Evolutionary conservation across 2,329 filamentous ascomycete species (phyloP), one percentile per base, ranked within the genome.

Genomic region (Sporothrix inflata): DNA sequence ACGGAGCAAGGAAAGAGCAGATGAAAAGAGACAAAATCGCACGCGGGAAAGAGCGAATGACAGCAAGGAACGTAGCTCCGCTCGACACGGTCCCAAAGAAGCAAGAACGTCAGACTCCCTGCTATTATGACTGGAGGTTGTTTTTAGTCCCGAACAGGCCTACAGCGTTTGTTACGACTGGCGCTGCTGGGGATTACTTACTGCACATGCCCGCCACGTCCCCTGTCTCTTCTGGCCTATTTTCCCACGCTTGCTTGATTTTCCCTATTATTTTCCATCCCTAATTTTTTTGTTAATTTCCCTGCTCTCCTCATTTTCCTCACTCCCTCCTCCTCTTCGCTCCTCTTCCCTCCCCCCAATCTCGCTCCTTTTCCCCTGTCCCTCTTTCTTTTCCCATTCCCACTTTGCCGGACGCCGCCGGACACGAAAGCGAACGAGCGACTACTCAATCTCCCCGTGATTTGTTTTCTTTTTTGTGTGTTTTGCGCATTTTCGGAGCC

Each of bases 271-370:
- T 53, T 70, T 67, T 66, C 19, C 5, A 30, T 6, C 21, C 47
- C 21, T 49, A 27, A 6, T 40, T 70, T 66, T 70, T 21, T 16
- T 27, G 61, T 73, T 67, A 73, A 70, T 73, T 70, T 69, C 71
- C 67, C 55, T 69, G 57, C 60, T 63, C 71, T 68, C 66, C 49
- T 57, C 66, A 30, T 45, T 57, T 57, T 40, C 34, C 53, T 40
- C 42, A 24, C n/a, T 69, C 12, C 6, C 27, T 47, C 21, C 21
- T 51, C 38, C 40, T 16, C 21, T 38, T 38, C 19, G 12, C 51
- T 57, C 42, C 42, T 42, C 21, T 60, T 63, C 53, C 49, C 57
- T 57, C 66, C 27, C 5, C 60, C 38, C 60, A 63, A 63, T 42
- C 38, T 65, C 60, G 60, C 49, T 57, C 66, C 21, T 42, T 65